Base-by-base conservation (phyloP, 192 early-diverging fungal genomes). In the Borealophlyctis nickersoniae region DNA sequence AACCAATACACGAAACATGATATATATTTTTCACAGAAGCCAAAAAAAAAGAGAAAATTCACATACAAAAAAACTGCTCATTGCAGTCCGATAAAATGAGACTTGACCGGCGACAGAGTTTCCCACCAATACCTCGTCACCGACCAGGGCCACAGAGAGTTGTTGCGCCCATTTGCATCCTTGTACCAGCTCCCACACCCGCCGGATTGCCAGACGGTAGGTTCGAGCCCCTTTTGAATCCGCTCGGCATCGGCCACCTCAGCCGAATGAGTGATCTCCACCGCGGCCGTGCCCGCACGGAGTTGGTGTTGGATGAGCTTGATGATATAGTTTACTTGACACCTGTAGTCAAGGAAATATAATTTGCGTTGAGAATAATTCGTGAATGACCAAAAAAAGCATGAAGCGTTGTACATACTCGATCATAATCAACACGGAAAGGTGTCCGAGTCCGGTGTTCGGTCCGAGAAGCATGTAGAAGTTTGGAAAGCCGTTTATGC, bases 381-480 rank as follows among this genome's bases (percentile, higher is more conserved):
- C 22, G 22, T 16, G 14, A 27, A 1, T n/a, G 26, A 55, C 14
- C 22, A 14, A 27, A n/a, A 24, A 16, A n/a, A 14, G 22, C 1
- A 27, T 33, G 32, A 58, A 58, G 32, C 57, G 19, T 13, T n/a
- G 19, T 36, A n/a, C 19, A 22, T 67, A 72, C 62, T 86, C 84
- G 28, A 81, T 72, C 69, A 80, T 80, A 49, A 69, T 69, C 16
- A 85, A 35, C 22, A 85, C 72, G 48, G 74, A 77, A 30, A 74
- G 74, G 39, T 84, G 84, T n/a, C 78, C 81, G 1, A 85, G 58
- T 11, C 73, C 81, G 45, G 73, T 68, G 60, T 74, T 57, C 26
- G 83, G 81, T 35, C 84, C 85, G 14, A 82, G 71, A 67, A 84
- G 56, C 45, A 77, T 63, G 57, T 77, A 86, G 30, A 79, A 49